Evolutionary conservation across 1,284 basidiomycete genomes (phyloP).

Genomic region (Malassezia equina): DNA sequence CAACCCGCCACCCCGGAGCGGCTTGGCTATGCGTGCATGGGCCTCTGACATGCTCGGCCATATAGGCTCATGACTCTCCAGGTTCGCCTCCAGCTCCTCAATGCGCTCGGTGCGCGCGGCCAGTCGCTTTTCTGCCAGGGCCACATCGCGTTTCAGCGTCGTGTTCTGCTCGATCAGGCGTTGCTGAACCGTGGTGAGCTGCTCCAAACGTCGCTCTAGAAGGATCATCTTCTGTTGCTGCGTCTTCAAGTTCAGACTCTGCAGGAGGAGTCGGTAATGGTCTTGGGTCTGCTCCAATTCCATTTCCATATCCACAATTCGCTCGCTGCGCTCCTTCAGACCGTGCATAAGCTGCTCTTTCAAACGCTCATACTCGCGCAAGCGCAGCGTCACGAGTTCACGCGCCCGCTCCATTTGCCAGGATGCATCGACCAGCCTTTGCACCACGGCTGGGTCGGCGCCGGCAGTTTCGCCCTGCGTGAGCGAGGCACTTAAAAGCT

Average conservation of each 20-base stretch:
- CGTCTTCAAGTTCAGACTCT: slow-evolving; percentile 92
- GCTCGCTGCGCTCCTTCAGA: slow-evolving; percentile 97
- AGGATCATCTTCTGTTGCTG: slow-evolving; percentile 99
- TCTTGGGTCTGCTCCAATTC: slow-evolving; percentile 97
- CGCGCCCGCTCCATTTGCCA: slow-evolving; percentile 93
- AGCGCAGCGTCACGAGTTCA: slow-evolving; percentile 90
- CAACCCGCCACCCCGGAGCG: slow-evolving; percentile 66
- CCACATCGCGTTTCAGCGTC: slow-evolving; percentile 91
- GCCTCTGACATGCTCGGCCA: slow-evolving; percentile 1
- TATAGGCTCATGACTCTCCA: slow-evolving; percentile 84
- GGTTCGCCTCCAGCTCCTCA: slow-evolving; percentile 63
- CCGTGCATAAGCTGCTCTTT: slow-evolving; percentile 99
- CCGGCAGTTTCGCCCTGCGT: neutral
- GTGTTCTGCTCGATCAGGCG: slow-evolving; percentile 99
- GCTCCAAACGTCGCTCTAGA: slow-evolving; percentile 91
- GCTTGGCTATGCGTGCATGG: slow-evolving; percentile 82
- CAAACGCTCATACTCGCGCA: slow-evolving; percentile 94
- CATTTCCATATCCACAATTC: slow-evolving; percentile 98
- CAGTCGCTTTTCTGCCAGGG: slow-evolving; percentile 89
- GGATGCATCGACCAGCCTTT: slow-evolving; percentile 60
- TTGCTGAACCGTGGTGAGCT: slow-evolving; percentile 90
- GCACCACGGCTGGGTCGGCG: slow-evolving; percentile 5
- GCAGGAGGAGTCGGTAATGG: slow-evolving; percentile 96
- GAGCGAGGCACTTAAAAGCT: slow-evolving; percentile 83
- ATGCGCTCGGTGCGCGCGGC: slow-evolving; percentile 94